Evolutionary conservation across 2,329 filamentous ascomycete genomes (phyloP), one percentile per base, ranked within the genome.

Genomic region (Aspergillus tanneri): DNA sequence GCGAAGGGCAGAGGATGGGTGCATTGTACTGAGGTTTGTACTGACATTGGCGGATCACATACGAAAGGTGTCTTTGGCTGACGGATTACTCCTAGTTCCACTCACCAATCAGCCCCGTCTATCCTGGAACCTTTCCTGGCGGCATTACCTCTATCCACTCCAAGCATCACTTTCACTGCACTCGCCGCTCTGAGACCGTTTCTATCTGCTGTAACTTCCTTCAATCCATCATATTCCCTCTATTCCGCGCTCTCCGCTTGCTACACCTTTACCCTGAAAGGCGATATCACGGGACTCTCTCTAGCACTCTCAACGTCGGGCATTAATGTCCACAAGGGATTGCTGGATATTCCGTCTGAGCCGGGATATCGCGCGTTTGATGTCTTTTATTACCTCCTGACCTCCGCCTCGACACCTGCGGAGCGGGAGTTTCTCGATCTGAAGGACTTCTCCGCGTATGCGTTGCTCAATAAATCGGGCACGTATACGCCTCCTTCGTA

Each of bases 301-400:
- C 70, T 97, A 42, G 84, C 90, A 21, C 74, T 99, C 6, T 92
- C 92, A 0, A 87, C 90, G 30, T 87, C 89, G 3, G 93, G 93
- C 14, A 87, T 99, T 51, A 88, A 99, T 65, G 93, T 90, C 0
- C 73, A 78, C 16, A 83, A 83, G 53, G 93, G 92, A 34, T 77
- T 99, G 9, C 76, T 96, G 12, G 84, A 87, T 47, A 83, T 99
- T 12, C 88, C 93, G 0, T 71, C 84, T 0, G 84, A 96, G 64
- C 65, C 83, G 5, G 93, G 93, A 10, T 90, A 90, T 69, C 85
- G 93, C 54, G 93, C 92, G 3, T 99, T 99, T 60, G 92, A 99
- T 64, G 93, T 95, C 41, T 97, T 99, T 66, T 97, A 99, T 73
- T 97, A 96, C 62, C 82, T 99, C 1, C 79, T 97, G 34, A 95